These are phyloP conservation scores for Pleurotus salmoneostramineus DNA, from an alignment of 768 basidiomycete genomes.

Conservation along the genomic window DNA sequence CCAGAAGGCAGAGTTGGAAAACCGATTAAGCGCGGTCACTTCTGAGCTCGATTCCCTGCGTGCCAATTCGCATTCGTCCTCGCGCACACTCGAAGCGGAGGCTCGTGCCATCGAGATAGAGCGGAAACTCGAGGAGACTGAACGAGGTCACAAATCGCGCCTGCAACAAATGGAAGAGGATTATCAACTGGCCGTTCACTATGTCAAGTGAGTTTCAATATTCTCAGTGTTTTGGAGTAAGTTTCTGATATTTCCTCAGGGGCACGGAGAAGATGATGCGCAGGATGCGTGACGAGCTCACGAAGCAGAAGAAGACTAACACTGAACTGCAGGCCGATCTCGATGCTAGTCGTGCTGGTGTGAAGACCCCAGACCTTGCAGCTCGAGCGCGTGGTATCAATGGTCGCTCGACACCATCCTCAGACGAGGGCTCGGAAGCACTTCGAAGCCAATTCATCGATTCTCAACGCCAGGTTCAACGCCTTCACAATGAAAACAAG, in stretches of 20 bases:
- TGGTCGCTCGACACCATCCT: constrained; percentile 74
- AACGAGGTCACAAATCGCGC: constrained; percentile 71
- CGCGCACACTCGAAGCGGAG: constrained; percentile 23
- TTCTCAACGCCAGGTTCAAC: constrained; percentile 71
- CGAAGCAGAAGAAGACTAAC: constrained; percentile 84
- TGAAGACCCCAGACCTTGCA: constrained; percentile 44
- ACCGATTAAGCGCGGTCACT: constrained; percentile 59
- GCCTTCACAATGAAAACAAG: constrained; percentile 69
- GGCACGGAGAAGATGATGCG: constrained; percentile 98
- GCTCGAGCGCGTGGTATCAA: constrained; percentile 47
- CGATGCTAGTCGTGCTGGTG: constrained; percentile 59
- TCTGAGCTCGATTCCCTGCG: constrained; percentile 65
- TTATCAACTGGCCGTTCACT: constrained; percentile 94
- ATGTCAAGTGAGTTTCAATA: constrained; percentile 75
- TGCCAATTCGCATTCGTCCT: constrained; percentile 53
- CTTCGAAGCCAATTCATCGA: constrained; percentile 73
- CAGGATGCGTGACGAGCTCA: constrained; percentile 92
- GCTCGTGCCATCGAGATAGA: constrained; percentile 61
- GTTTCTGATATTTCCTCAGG: constrained; percentile 35
- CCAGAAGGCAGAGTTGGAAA: constrained; percentile 72
- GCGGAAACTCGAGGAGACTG: constrained; percentile 73
- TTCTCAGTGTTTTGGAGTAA: constrained; percentile 10
- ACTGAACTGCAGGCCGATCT: constrained; percentile 80
- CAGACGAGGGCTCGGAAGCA: constrained; percentile 64
- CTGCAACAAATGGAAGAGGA: constrained; percentile 91